These are phyloP conservation scores for Falciphora oryzae DNA, from an alignment of 2,329 filamentous ascomycete genomes.

Conservation along the genomic window DNA sequence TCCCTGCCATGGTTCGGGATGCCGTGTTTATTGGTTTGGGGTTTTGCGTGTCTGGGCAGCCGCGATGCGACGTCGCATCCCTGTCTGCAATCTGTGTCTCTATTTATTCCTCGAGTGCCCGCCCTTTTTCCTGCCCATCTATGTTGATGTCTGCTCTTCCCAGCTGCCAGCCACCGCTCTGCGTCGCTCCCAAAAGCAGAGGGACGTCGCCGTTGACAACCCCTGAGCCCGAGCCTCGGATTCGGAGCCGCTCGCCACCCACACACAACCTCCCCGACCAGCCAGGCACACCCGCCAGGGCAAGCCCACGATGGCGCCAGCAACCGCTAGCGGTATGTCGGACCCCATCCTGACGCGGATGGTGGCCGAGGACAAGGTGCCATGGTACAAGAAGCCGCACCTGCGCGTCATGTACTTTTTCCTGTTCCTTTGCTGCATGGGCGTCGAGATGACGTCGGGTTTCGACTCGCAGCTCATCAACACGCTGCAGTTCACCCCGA, in stretches of 20 bases:
- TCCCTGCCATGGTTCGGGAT: neutral
- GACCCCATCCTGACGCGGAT: slow-evolving; percentile 31
- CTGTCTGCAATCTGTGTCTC: too few species aligned
- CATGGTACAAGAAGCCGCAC: slow-evolving; percentile 20
- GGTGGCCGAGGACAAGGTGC: slow-evolving; percentile 14
- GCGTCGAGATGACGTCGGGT: slow-evolving; percentile 17
- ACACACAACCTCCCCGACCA: neutral
- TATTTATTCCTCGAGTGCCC: neutral
- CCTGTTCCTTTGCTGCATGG: slow-evolving; percentile 32
- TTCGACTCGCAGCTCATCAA: slow-evolving; percentile 21
- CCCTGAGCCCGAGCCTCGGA: too few species aligned
- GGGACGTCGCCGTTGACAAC: neutral
- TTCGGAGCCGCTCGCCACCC: too few species aligned
- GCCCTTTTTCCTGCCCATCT: neutral
- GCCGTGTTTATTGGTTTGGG: neutral
- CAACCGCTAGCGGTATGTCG: slow-evolving; percentile 1
- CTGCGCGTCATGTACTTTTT: slow-evolving; percentile 28
- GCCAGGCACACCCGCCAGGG: slow-evolving; percentile 23
- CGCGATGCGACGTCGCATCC: too few species aligned
- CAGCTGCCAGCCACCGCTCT: neutral
- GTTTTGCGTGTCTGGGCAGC: neutral
- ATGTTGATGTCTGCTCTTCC: neutral
- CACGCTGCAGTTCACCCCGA: slow-evolving; percentile 25
- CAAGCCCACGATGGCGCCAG: slow-evolving; percentile 1
- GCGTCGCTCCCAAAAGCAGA: neutral